phyloP scores from a whole-genome alignment of 352 stramenopile species.

The Phytophthora macrochlamydospora region DNA sequence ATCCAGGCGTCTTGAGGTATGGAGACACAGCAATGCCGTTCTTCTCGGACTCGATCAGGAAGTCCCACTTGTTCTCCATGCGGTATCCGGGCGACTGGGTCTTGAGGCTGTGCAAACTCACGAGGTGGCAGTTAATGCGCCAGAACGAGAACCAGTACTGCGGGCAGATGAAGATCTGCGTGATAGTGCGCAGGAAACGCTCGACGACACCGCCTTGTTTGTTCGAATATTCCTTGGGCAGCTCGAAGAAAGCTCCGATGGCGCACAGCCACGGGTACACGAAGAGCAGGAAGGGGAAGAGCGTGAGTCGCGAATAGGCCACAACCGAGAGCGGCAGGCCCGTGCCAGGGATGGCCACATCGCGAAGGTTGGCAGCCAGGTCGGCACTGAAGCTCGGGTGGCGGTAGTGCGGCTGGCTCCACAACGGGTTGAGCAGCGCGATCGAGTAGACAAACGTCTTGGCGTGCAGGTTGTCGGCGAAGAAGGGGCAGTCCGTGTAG shows the following conservation, averaged over 20 bases:
- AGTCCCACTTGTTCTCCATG: slow-evolving; percentile 99
- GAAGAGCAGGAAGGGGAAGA: slow-evolving; percentile 88
- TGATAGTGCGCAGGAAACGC: slow-evolving; percentile 91
- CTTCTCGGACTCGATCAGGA: slow-evolving; percentile 93
- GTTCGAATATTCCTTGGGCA: slow-evolving; percentile 63
- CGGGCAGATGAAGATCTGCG: slow-evolving; percentile 79
- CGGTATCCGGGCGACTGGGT: slow-evolving; percentile 92
- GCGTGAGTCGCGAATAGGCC: slow-evolving; percentile 81
- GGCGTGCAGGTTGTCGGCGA: slow-evolving; percentile 75
- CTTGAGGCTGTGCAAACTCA: slow-evolving; percentile 94
- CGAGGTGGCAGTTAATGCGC: slow-evolving; percentile 96
- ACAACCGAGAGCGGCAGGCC: slow-evolving; percentile 93
- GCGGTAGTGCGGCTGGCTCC: slow-evolving; percentile 96
- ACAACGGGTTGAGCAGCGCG: slow-evolving; percentile 93
- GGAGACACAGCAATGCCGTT: slow-evolving; percentile 93
- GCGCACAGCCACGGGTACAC: slow-evolving; percentile 89
- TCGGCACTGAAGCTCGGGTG: slow-evolving; percentile 95
- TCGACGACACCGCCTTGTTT: slow-evolving; percentile 79
- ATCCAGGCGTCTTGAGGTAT: slow-evolving; percentile 89
- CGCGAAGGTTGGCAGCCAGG: slow-evolving; percentile 96
- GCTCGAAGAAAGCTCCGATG: slow-evolving; percentile 82
- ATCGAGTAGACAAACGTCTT: slow-evolving; percentile 96
- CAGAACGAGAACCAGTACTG: slow-evolving; percentile 99
- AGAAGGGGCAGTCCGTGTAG: slow-evolving; percentile 84
- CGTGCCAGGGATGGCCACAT: slow-evolving; percentile 97